A percentile compares a stretch with the other conserved stretches of the same genome.
Evolutionary conservation across 164 flowering plant species (phyloP).

Genomic region (Stephania japonica): DNA sequence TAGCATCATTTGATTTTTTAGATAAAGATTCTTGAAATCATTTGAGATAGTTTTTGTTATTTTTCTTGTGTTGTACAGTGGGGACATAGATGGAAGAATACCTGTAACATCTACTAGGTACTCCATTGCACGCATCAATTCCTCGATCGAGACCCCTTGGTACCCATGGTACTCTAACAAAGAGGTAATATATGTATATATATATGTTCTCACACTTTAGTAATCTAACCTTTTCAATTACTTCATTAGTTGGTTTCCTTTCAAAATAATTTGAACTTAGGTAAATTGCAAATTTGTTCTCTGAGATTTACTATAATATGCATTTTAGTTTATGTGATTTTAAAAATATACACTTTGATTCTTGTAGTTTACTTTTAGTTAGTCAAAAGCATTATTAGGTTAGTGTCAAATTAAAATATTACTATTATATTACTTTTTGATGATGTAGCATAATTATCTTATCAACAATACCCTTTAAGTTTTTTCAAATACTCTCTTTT

Average conservation of each 20-base stretch:
- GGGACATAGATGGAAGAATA: constrained; percentile 13
- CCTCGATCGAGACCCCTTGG: constrained; percentile 11
- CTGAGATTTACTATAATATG: too few species aligned
- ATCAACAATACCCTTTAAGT: too few species aligned
- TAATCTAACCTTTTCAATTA: background rate
- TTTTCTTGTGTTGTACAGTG: constrained; percentile 6
- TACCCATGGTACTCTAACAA: constrained; percentile 13
- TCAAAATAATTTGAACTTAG: background rate
- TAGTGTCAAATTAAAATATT: background rate
- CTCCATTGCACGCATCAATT: background rate
- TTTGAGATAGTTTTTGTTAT: too few species aligned
- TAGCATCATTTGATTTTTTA: too few species aligned
- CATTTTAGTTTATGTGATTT: too few species aligned
- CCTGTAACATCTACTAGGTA: constrained; percentile 17
- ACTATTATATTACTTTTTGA: too few species aligned
- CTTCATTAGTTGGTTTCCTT: background rate
- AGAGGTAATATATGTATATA: constrained; percentile 7
- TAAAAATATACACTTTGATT: too few species aligned
- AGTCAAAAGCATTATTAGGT: background rate
- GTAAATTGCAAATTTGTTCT: background rate
- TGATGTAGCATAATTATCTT: too few species aligned
- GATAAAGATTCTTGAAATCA: too few species aligned
- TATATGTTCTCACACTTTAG: background rate
- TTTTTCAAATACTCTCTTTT: too few species aligned
- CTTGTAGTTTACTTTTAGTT: too few species aligned